Conservation (phyloP, 768 basidiomycete species). For the Amanita muscaria region DNA sequence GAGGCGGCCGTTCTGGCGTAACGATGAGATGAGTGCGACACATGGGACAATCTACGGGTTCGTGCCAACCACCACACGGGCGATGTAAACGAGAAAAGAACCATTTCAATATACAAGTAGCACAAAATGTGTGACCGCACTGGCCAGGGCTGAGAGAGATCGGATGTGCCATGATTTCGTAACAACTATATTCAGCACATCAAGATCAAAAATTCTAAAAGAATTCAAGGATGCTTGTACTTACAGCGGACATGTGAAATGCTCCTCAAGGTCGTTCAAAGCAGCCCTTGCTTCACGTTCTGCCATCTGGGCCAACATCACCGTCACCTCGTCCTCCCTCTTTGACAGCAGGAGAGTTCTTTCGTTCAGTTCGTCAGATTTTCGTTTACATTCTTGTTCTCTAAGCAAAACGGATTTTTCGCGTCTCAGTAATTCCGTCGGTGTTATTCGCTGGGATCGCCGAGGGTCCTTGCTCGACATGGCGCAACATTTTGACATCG, state of each 20-base stretch:
- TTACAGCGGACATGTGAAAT: conserved; percentile 58
- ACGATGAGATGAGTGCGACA: conserved; percentile 47
- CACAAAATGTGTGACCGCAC: conserved; percentile 66
- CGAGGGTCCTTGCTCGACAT: conserved; percentile 21
- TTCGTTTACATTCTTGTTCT: conserved; percentile 32
- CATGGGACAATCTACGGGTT: conserved; percentile 57
- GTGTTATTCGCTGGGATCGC: conserved; percentile 32
- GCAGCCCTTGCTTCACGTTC: conserved; percentile 32
- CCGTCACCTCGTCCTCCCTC: conserved; percentile 33
- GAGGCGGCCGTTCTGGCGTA: conserved; percentile 44
- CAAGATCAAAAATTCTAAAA: conserved; percentile 3
- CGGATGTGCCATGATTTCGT: conserved; percentile 56
- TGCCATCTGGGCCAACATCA: conserved; percentile 32
- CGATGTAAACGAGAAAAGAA: conserved; percentile 59
- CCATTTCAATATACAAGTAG: conserved; percentile 58
- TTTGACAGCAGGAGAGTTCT: conserved; percentile 28
- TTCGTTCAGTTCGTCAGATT: conserved; percentile 30
- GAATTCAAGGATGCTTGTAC: conserved; percentile 16
- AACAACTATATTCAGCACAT: conserved; percentile 39
- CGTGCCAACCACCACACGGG: conserved; percentile 60
- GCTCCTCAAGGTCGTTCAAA: conserved; percentile 49
- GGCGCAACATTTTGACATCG: conserved; percentile 11
- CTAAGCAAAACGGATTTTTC: conserved; percentile 26
- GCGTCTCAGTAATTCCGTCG: conserved; percentile 29
- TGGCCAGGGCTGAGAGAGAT: conserved; percentile 42